Evolutionary conservation across 2,329 filamentous ascomycete species (phyloP), one percentile per base, ranked within the genome.

Genomic region (Rhinocladiella similis): DNA sequence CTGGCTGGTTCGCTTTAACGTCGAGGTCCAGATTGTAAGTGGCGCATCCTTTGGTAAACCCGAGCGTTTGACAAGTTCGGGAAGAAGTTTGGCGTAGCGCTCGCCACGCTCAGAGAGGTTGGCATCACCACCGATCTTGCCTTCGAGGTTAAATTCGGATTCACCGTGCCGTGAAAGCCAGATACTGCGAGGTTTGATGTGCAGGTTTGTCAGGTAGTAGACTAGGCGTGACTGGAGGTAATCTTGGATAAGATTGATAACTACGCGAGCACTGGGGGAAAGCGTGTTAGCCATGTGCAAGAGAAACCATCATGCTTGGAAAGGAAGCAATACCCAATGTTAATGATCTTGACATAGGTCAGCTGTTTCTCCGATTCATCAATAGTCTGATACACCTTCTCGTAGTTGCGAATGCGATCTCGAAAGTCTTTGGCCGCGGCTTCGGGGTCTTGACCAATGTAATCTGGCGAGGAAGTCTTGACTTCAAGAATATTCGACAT

Each of bases 401-500:
- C 94, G 74, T 99, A 99, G 74, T 97, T 96, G 68, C 88, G 86
- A 69, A 99, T 99, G 61, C 94, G 88, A 68, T 95, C 88, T 61
- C 91, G 87, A 76, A 99, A 99, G 73, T 99, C 94, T 55, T 86
- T 82, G 10, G 92, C 94, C 3, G 94, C 94, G 57, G 84, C 80
- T 72, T 99, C 94, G 1, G 94, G 94, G 70, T 99, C 94, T 72
- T 96, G 91, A 53, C 63, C 63, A 56, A 86, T 80, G 72, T 99
- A 99, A 75, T 99, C 94, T 1, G 94, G 94, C 54, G 90, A 96
- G 22, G 91, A 96, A 1, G 91, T 93, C 81, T 99, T 99, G 68
- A 99, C 94, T 70, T 97, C 92, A 63, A 92, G 85, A 64, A 99
- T 97, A 73, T 99, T 99, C 79, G 87, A 90, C 91, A 97, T 96